Evolutionary conservation across 306 rosid genomes (phyloP).

Genomic region (Dicorynia guianensis): DNA sequence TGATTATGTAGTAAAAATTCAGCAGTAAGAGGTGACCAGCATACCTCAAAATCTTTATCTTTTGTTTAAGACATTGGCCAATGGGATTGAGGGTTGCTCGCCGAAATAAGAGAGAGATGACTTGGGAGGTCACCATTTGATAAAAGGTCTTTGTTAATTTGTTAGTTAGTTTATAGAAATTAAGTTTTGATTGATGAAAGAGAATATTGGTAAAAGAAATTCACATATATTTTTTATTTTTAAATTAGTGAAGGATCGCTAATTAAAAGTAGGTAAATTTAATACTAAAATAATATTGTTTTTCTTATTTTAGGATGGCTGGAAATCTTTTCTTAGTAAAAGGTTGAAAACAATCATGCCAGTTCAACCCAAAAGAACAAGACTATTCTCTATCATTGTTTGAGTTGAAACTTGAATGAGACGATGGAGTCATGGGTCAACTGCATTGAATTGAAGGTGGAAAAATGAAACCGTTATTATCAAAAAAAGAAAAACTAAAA

Average conservation of each 20-base stretch:
- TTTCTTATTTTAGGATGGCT: too few species aligned
- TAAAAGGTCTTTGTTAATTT: not conserved
- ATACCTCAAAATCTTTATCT: slow-evolving; percentile 18
- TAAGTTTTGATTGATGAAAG: not conserved
- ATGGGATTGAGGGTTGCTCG: not conserved
- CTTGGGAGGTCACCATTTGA: not conserved
- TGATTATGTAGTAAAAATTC: too few species aligned
- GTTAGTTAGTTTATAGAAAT: too few species aligned
- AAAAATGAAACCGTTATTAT: not conserved
- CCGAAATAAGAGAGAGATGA: not conserved
- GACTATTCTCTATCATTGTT: not conserved
- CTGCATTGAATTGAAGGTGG: not conserved
- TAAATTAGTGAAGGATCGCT: too few species aligned
- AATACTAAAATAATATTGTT: too few species aligned
- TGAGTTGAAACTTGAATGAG: not conserved
- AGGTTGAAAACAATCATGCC: not conserved
- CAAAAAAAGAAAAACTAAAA: not conserved
- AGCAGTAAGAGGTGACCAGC: too few species aligned
- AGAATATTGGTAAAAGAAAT: too few species aligned
- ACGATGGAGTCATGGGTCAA: not conserved
- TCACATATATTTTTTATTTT: too few species aligned
- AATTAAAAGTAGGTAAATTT: too few species aligned
- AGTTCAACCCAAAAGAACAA: not conserved
- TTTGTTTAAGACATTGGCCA: not conserved
- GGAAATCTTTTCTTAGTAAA: too few species aligned